Base-by-base conservation (phyloP, 2,329 filamentous ascomycete species). In the Calonectria hongkongensis region DNA sequence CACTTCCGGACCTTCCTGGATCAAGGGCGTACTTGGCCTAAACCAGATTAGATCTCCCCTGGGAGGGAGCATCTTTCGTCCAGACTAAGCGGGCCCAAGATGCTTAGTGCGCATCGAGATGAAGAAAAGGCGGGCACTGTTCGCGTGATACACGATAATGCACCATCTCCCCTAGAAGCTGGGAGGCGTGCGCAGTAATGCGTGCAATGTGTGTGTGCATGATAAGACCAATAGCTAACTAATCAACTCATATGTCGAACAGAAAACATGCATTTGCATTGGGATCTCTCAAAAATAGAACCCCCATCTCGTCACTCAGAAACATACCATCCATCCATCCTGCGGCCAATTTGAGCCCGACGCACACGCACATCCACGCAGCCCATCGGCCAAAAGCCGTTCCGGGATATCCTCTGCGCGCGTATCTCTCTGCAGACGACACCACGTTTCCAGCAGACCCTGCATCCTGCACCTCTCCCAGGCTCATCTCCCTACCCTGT, bases 361-460 rank as follows among this genome's bases (percentile, higher is more conserved):
- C 8, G 21, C 21, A 16, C 51, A 18, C n/a, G 25, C 54, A 41
- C 12, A n/a, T 39, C 54, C 18, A 27, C 33, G 36, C 36, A 41
- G 33, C 54, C 7, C 39, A 9, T 60, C 39, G 36, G 36, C 28
- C 54, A 39, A 39, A 30, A 18, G 56, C 27, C 69, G 50, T 63
- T 51, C 45, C 54, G 45, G 45, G 45, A 50, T 50, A 62, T 71
- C 51, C 50, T 66, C 63, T 71, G 33, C 39, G 27, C 45, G 28
- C 64, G 39, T 71, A 18, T 56, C 69, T 56, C 69, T 68, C 30
- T 68, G 51, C 56, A 69, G 70, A 25, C 60, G 65, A 62, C 39
- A 56, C 30, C 63, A 27, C 71, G 54, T 48, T 48, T 48, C 13
- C 62, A 69, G 63, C 48, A 74, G 60, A 25, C 39, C 65, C 33